Evolutionary conservation across 495 filamentous ascomycete genomes (phyloP).

Genomic region (Penicillium riverlandense): DNA sequence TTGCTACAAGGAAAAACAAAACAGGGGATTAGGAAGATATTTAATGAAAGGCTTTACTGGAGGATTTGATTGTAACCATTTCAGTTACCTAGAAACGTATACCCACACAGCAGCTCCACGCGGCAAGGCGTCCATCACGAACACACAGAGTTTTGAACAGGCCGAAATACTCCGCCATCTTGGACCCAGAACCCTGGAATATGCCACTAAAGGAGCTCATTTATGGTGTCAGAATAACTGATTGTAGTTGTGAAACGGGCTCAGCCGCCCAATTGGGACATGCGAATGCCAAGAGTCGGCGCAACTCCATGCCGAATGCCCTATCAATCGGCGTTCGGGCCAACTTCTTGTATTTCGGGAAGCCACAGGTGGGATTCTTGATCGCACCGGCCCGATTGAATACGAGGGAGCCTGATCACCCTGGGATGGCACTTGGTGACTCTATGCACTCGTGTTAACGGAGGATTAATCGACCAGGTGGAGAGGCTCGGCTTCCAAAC

Average conservation of each 20-base stretch:
- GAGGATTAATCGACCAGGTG: background rate
- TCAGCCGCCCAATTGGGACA: background rate
- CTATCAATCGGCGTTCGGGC: slow-evolving; percentile 6
- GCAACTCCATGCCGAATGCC: slow-evolving; percentile 5
- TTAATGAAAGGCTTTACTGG: background rate
- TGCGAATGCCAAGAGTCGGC: slow-evolving; percentile 6
- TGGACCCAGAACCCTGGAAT: background rate
- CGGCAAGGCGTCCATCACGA: background rate
- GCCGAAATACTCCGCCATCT: slow-evolving; percentile 1
- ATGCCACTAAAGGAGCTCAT: no score
- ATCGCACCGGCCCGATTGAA: slow-evolving; percentile 2
- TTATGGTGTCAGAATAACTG: background rate
- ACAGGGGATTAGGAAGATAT: background rate
- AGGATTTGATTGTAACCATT: background rate
- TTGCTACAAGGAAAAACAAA: background rate
- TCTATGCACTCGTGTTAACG: background rate
- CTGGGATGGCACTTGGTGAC: background rate
- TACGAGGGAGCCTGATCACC: no score
- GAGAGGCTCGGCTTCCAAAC: no score
- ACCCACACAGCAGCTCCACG: background rate
- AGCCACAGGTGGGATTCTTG: background rate
- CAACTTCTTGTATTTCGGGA: background rate
- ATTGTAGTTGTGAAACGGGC: background rate
- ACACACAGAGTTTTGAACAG: background rate
- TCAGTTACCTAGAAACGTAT: background rate